Conservation (phyloP, 352 stramenopile genomes). For the Plasmopara viticola region DNA sequence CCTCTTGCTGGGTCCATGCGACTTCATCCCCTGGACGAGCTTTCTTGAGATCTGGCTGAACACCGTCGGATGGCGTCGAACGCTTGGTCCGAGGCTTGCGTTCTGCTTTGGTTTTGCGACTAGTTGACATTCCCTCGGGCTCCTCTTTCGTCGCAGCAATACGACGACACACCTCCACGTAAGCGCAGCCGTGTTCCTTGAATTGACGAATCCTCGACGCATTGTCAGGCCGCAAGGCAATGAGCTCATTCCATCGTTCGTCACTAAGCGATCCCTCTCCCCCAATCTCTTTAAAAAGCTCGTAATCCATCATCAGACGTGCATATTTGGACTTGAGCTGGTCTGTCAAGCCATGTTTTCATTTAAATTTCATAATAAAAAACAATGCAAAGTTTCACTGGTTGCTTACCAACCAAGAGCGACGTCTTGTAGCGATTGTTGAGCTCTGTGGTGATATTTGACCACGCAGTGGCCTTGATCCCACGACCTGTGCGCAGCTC, state of each 20-base stretch:
- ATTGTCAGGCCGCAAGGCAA: constrained; percentile 11
- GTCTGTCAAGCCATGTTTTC: constrained; percentile 11
- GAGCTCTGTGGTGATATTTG: constrained; percentile 19
- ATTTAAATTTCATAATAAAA: constrained; percentile 2
- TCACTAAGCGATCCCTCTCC: constrained; percentile 8
- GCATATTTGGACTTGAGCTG: constrained; percentile 35
- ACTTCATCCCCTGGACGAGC: constrained; percentile 2
- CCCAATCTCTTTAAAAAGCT: constrained; percentile 21
- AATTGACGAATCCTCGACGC: constrained; percentile 26
- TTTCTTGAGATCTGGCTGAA: constrained; percentile 10
- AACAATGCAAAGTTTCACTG: not conserved
- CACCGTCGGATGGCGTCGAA: not conserved
- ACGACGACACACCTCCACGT: constrained; percentile 21
- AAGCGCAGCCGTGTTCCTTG: constrained; percentile 20
- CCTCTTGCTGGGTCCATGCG: constrained; percentile 11
- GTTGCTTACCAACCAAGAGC: constrained; percentile 22
- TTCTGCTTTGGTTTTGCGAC: constrained; percentile 5
- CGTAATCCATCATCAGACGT: constrained; percentile 28
- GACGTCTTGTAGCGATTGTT: constrained; percentile 19
- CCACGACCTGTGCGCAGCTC: constrained; percentile 15
- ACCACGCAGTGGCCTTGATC: constrained; percentile 17
- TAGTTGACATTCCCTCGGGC: not conserved
- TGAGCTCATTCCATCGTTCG: constrained; percentile 21
- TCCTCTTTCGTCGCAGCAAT: constrained; percentile 18
- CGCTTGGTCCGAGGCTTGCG: constrained; percentile 13